Evolutionary conservation across 2,329 filamentous ascomycete genomes (phyloP).

Genomic region (Metarhizium album): DNA sequence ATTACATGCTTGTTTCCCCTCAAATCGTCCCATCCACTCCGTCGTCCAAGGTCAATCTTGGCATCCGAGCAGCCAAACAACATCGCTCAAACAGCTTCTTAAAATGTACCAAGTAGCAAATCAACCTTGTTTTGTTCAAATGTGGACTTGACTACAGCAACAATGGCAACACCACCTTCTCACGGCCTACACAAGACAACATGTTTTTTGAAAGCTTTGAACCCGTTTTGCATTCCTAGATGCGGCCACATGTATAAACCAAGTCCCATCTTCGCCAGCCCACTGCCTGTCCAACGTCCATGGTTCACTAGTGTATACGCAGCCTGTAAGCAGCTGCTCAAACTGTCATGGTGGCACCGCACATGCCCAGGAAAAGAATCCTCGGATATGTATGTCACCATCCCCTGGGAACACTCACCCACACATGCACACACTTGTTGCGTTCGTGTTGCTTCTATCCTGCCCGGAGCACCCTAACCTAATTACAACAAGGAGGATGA

Average conservation of each 20-base stretch:
- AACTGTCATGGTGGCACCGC: not conserved
- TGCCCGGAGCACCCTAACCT: constrained; percentile 1
- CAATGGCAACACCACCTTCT: too few relatives aligned
- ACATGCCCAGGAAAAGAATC: not conserved
- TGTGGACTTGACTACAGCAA: too few relatives aligned
- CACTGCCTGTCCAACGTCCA: not conserved
- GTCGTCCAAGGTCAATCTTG: too few relatives aligned
- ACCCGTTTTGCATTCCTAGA: not conserved
- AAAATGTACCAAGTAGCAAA: too few relatives aligned
- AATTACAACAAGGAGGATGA: constrained; percentile 5
- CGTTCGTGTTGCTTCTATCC: not conserved
- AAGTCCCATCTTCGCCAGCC: not conserved
- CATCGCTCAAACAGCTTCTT: too few relatives aligned
- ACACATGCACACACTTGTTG: not conserved
- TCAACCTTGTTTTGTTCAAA: too few relatives aligned
- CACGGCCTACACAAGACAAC: not conserved
- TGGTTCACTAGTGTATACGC: not conserved
- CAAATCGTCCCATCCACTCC: too few relatives aligned
- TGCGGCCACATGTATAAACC: not conserved
- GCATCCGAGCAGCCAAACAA: too few relatives aligned
- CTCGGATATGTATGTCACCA: not conserved
- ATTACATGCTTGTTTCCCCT: not conserved
- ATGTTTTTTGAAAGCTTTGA: not conserved
- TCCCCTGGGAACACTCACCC: not conserved
- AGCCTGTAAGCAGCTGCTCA: not conserved